Conservation (phyloP, 169 alveolate genomes). For the Theileria orientalis region DNA sequence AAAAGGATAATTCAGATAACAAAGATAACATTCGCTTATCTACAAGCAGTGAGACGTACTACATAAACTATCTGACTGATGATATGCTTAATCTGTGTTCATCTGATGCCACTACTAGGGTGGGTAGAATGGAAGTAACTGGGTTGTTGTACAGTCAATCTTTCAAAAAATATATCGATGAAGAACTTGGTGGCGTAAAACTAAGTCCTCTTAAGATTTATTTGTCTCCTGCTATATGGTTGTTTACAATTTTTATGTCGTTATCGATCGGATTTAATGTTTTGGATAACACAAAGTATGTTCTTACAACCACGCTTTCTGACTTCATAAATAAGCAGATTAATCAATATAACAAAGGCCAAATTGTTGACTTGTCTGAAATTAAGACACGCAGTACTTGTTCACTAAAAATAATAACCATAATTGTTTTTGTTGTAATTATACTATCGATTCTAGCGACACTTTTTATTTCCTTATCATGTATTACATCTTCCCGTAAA, state of each 20-base stretch:
- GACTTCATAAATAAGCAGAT: not conserved
- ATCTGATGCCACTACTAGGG: too few relatives aligned
- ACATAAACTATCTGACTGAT: too few relatives aligned
- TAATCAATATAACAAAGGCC: not conserved
- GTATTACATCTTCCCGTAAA: conserved; percentile 17
- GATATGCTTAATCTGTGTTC: too few relatives aligned
- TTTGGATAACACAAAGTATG: not conserved
- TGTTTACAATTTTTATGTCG: not conserved
- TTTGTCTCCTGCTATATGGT: conserved; percentile 1
- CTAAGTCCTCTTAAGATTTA: not conserved
- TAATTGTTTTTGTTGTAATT: not conserved
- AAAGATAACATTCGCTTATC: too few relatives aligned
- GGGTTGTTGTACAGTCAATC: too few relatives aligned
- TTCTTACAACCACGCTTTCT: not conserved
- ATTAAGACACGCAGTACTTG: not conserved
- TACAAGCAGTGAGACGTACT: too few relatives aligned
- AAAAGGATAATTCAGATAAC: too few relatives aligned
- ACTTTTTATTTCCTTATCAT: not conserved
- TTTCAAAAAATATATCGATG: too few relatives aligned
- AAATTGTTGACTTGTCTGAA: not conserved
- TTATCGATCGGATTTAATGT: not conserved
- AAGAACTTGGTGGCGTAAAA: too few relatives aligned
- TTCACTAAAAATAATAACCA: not conserved
- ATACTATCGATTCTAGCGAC: not conserved
- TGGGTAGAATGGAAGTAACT: too few relatives aligned